phyloP scores from a whole-genome alignment of 768 basidiomycete species.

The Phaeotremella skinneri region DNA sequence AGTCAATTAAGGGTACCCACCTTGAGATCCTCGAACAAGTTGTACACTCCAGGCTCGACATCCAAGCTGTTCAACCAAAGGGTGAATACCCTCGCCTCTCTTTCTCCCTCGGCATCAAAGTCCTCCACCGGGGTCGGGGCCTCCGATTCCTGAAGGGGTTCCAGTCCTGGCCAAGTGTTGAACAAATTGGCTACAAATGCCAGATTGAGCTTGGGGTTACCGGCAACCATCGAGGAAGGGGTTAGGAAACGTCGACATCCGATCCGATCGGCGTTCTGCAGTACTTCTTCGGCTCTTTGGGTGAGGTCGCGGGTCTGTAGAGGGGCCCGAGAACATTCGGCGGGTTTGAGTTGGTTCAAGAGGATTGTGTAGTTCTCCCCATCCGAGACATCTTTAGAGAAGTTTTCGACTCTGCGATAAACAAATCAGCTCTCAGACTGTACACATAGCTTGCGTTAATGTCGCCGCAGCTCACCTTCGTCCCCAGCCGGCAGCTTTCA shows the following conservation, averaged over 20 bases:
- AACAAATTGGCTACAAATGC: constrained; percentile 95
- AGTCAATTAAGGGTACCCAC: constrained; percentile 51
- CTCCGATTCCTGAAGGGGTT: constrained; percentile 88
- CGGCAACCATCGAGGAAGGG: constrained; percentile 80
- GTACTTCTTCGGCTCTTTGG: constrained; percentile 82
- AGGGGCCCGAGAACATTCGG: constrained; percentile 84
- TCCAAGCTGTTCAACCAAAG: constrained; percentile 97
- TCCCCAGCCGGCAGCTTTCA: constrained; percentile 91
- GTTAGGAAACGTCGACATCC: constrained; percentile 96
- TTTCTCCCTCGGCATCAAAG: constrained; percentile 98
- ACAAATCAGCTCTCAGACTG: constrained; percentile 2
- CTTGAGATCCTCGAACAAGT: constrained; percentile 91
- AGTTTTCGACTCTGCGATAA: constrained; percentile 79
- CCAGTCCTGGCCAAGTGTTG: constrained; percentile 95
- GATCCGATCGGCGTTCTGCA: constrained; percentile 89
- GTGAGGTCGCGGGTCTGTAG: constrained; percentile 79
- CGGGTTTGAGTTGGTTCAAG: constrained; percentile 91
- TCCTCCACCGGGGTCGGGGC: constrained; percentile 86
- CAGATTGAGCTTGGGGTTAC: constrained; percentile 95
- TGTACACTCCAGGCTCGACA: constrained; percentile 93
- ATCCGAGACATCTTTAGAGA: constrained; percentile 94
- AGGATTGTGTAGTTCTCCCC: constrained; percentile 97
- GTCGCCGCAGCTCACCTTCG: constrained; percentile 60
- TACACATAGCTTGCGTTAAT: background rate
- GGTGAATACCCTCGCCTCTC: constrained; percentile 95